Conservation (phyloP, 176 grass and related monocot genomes). For the Musa acuminata region DNA sequence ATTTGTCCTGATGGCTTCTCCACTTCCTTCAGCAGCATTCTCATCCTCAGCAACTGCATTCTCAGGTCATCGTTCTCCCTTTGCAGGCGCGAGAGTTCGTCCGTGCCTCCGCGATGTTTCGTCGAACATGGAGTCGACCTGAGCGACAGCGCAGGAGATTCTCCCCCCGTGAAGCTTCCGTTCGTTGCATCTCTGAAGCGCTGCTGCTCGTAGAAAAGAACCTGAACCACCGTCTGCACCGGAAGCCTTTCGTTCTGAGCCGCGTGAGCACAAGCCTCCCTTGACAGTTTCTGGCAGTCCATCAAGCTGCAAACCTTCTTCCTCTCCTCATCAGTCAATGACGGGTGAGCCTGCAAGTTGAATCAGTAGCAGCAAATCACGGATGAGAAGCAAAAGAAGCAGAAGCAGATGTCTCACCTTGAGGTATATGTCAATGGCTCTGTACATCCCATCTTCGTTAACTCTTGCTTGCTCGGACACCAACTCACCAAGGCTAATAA, state of each 20-base stretch:
- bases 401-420: slow-evolving; percentile 33
- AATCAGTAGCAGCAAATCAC: background rate
- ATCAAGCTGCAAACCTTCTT: slow-evolving; percentile 70
- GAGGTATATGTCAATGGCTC: slow-evolving; percentile 85
- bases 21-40: slow-evolving; percentile 37
- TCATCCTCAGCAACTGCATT: slow-evolving; percentile 57
- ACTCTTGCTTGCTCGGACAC: slow-evolving; percentile 68
- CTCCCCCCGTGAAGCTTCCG: slow-evolving; percentile 23
- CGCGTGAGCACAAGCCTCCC: slow-evolving; percentile 84
- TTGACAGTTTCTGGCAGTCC: slow-evolving; percentile 79
- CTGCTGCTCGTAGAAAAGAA: slow-evolving; percentile 78
- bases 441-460: slow-evolving; percentile 89
- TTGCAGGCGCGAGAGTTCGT: slow-evolving; percentile 62
- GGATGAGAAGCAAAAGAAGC: background rate
- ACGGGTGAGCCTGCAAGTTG: slow-evolving; percentile 49
- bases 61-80: slow-evolving; percentile 85
- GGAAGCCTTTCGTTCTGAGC: slow-evolving; percentile 85
- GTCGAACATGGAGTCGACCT: slow-evolving; percentile 25
- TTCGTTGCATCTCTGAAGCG: slow-evolving; percentile 35
- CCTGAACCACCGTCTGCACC: slow-evolving; percentile 74
- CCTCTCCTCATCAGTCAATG: slow-evolving; percentile 49
- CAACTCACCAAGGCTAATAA: slow-evolving; percentile 51
- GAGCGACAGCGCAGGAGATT: slow-evolving; percentile 39
- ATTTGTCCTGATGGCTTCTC: background rate
- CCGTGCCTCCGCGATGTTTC: slow-evolving; percentile 12